Percentiles rank a stretch among this genome's conserved stretches.
phyloP scores from a whole-genome alignment of 352 stramenopile species.

The Phytophthora nicotianae region DNA sequence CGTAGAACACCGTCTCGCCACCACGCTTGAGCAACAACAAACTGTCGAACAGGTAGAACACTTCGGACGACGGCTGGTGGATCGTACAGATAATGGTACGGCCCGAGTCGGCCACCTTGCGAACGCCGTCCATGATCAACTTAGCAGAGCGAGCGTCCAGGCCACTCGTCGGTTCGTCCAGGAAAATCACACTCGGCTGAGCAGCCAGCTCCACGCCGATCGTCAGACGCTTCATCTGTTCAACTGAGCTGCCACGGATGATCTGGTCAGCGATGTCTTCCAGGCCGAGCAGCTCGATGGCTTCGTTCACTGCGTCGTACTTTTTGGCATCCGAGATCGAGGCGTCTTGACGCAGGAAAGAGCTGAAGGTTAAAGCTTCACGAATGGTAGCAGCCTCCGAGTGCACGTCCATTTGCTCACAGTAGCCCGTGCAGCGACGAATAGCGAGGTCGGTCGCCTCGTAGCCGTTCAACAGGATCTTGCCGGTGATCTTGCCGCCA shows the following conservation, averaged over 20 bases:
- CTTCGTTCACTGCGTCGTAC: neutral
- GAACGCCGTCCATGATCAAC: neutral
- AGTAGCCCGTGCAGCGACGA: neutral
- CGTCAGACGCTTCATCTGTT: neutral
- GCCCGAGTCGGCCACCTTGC: conserved; percentile 14
- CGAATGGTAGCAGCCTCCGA: neutral
- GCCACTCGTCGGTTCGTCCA: neutral
- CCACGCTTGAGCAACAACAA: neutral
- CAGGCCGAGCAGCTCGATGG: neutral
- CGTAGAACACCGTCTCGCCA: neutral
- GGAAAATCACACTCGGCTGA: neutral
- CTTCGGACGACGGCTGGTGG: conserved; percentile 53
- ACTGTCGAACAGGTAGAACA: conserved; percentile 72
- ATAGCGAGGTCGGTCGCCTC: neutral
- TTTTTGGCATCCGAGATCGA: neutral
- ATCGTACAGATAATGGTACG: conserved; percentile 49
- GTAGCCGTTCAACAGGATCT: neutral
- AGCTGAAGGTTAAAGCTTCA: neutral
- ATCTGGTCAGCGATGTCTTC: neutral
- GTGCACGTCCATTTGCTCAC: neutral
- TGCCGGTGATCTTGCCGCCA: neutral
- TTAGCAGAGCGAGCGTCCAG: neutral
- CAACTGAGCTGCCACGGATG: neutral
- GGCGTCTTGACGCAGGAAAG: neutral
- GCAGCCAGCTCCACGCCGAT: neutral